Conservation (phyloP, 108 stramenopile species). For the Cyclotella choctawhatcheeana region DNA sequence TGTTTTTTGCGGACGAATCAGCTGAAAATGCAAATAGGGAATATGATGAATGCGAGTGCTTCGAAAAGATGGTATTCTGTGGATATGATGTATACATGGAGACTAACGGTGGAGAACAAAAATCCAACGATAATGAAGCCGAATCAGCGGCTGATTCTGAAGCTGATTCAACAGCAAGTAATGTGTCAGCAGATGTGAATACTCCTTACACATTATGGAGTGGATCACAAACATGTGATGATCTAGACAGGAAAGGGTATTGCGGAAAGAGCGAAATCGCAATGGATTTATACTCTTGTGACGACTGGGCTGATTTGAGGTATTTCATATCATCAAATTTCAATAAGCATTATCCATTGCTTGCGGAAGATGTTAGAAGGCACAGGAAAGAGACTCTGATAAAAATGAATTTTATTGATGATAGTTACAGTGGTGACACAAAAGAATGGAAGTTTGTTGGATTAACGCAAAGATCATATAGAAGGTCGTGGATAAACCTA, state of each 20-base stretch:
- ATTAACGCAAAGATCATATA: slow-evolving; percentile 27
- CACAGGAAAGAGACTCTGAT: slow-evolving; percentile 15
- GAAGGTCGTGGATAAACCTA: slow-evolving; percentile 33
- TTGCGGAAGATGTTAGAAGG: slow-evolving; percentile 18
- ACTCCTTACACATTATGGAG: slow-evolving; percentile 42
- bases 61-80: slow-evolving; percentile 54
- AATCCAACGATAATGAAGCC: too few relatives aligned
- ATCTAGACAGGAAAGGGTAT: background rate
- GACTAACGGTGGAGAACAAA: too few relatives aligned
- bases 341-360: slow-evolving; percentile 32
- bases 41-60: slow-evolving; percentile 43
- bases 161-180: background rate
- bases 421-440: slow-evolving; percentile 25
- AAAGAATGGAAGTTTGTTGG: slow-evolving; percentile 38
- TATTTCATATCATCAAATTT: slow-evolving; percentile 30
- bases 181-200: background rate
- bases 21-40: background rate
- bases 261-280: slow-evolving; percentile 9
- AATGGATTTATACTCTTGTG: slow-evolving; percentile 16
- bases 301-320: slow-evolving; percentile 32
- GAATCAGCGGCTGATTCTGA: too few relatives aligned
- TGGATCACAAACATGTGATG: slow-evolving; percentile 10
- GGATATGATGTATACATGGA: slow-evolving; percentile 36
- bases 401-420: slow-evolving; percentile 12
- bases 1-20: slow-evolving; percentile 18